These are phyloP conservation scores for Amanita pseudoporphyria DNA, from an alignment of 768 basidiomycete species.

Conservation along the genomic window DNA sequence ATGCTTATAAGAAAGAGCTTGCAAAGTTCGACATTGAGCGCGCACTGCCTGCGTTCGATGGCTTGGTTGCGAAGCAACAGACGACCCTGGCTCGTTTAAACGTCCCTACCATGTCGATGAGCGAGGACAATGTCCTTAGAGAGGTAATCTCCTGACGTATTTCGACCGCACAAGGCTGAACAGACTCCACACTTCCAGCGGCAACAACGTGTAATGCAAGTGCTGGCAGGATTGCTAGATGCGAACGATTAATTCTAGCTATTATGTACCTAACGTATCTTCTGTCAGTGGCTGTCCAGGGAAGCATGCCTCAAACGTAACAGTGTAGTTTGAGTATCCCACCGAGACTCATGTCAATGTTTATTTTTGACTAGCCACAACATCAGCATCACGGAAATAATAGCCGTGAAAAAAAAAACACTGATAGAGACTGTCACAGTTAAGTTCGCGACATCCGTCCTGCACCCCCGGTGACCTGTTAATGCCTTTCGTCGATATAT, in stretches of 20 bases:
- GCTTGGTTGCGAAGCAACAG: slow-evolving; percentile 65
- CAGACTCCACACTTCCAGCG: slow-evolving; percentile 27
- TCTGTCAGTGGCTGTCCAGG: no score
- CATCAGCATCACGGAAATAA: no score
- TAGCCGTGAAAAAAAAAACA: no score
- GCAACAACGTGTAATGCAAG: slow-evolving; percentile 62
- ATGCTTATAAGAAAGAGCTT: slow-evolving; percentile 56
- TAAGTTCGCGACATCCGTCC: not conserved
- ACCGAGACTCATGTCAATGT: no score
- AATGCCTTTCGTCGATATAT: slow-evolving; percentile 66
- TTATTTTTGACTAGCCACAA: no score
- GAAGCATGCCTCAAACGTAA: no score
- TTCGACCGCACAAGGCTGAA: not conserved
- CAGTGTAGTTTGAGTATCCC: no score
- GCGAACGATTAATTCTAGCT: slow-evolving; percentile 1
- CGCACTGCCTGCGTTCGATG: slow-evolving; percentile 68
- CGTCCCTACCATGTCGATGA: slow-evolving; percentile 67
- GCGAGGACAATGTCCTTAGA: slow-evolving; percentile 35
- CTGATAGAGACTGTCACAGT: not conserved
- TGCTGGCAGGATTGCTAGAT: slow-evolving; percentile 47
- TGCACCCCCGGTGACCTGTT: not conserved
- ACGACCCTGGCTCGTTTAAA: slow-evolving; percentile 43
- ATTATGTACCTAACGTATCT: not conserved
- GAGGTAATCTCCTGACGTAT: slow-evolving; percentile 32
- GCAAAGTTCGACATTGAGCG: slow-evolving; percentile 61